Conservation (phyloP, 2,329 filamentous ascomycete species). For the Pseudocercospora crystallina region DNA sequence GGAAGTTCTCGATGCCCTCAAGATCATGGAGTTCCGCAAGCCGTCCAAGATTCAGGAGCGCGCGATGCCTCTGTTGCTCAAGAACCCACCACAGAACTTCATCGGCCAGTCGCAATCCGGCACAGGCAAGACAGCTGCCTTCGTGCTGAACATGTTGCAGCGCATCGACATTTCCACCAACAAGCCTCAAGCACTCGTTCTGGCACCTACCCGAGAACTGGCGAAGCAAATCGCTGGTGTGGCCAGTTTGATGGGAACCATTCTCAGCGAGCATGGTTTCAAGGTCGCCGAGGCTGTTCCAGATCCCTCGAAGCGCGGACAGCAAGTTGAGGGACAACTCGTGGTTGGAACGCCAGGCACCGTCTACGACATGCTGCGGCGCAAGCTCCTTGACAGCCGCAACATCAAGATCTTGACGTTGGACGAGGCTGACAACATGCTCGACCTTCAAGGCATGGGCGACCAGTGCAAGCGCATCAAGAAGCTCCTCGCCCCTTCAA, state of each 20-base stretch:
- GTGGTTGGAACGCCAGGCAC: constrained; percentile 94
- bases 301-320: constrained; percentile 66
- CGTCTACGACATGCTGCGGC: constrained; percentile 80
- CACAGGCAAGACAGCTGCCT: constrained; percentile 96
- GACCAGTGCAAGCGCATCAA: constrained; percentile 94
- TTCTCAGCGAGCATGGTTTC: constrained; percentile 65
- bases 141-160: constrained; percentile 86
- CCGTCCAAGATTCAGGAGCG: constrained; percentile 98
- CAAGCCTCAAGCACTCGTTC: constrained; percentile 78
- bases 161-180: constrained; percentile 73
- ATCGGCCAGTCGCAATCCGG: constrained; percentile 99
- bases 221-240: constrained; percentile 92
- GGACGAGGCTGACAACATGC: constrained; percentile 98
- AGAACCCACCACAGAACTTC: constrained; percentile 86
- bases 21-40: constrained; percentile 83
- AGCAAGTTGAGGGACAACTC: constrained; percentile 71
- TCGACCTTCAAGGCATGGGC: constrained; percentile 90
- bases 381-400: constrained; percentile 69
- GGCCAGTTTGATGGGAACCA: constrained; percentile 78
- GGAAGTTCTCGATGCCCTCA: constrained; percentile 73
- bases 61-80: constrained; percentile 83
- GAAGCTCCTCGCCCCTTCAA: constrained; percentile 65
- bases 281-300: constrained; percentile 81
- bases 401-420: constrained; percentile 81
- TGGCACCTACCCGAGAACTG: constrained; percentile 91